A percentile compares a stretch with the other conserved stretches of the same genome.
These are phyloP conservation scores for Dactylellina drechsleri DNA, from an alignment of 2,329 filamentous ascomycete genomes.

Conservation along the genomic window DNA sequence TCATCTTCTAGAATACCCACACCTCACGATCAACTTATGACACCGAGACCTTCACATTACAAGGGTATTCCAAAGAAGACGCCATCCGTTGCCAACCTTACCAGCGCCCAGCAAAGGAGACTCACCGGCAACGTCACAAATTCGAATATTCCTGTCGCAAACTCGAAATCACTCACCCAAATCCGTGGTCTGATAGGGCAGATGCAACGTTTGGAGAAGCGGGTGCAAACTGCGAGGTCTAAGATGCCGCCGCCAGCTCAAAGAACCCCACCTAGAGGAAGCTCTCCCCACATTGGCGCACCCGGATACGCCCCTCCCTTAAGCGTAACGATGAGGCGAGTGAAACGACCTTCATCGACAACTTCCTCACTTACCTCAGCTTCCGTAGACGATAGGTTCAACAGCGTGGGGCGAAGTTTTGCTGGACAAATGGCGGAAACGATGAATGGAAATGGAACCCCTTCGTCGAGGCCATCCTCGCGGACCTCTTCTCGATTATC, in stretches of 20 bases:
- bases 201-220: constrained; percentile 94
- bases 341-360: constrained; percentile 56
- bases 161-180: constrained; percentile 81
- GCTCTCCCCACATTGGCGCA: constrained; percentile 47
- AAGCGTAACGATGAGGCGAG: constrained; percentile 52
- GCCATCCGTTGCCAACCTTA: constrained; percentile 42
- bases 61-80: constrained; percentile 61
- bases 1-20: constrained; percentile 68
- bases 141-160: constrained; percentile 64
- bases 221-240: constrained; percentile 89
- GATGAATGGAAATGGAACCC: constrained; percentile 35
- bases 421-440: constrained; percentile 42
- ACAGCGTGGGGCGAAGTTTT: constrained; percentile 51
- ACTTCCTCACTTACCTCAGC: constrained; percentile 57
- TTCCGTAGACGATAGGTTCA: constrained; percentile 44
- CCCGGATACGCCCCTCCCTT: constrained; percentile 46
- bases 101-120: constrained; percentile 29
- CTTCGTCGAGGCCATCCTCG: constrained; percentile 43
- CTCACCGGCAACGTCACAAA: constrained; percentile 60
- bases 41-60: constrained; percentile 67
- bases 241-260: constrained; percentile 87
- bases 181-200: constrained; percentile 93
- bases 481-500: constrained; percentile 42
- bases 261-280: constrained; percentile 76
- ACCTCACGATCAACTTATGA: constrained; percentile 65